These are phyloP conservation scores for Neurospora hispaniola DNA, from an alignment of 495 filamentous ascomycete genomes.

Conservation along the genomic window DNA sequence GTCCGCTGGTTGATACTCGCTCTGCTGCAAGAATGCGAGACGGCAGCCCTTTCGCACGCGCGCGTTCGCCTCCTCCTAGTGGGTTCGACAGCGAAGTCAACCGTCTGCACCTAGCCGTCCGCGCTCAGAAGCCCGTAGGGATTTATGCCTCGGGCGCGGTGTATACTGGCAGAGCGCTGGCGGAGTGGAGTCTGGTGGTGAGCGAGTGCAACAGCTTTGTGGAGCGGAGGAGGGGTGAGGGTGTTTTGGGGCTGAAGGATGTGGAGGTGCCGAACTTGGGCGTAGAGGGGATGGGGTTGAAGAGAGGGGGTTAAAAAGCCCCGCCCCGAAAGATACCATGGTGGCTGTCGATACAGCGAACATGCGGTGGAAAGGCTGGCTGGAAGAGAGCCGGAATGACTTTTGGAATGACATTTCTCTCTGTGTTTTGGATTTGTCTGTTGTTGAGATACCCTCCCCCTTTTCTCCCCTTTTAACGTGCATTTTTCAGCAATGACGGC, in stretches of 20 bases:
- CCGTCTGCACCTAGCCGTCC: conserved; percentile 13
- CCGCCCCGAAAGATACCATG: not conserved
- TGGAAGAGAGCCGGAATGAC: not conserved
- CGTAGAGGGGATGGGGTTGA: conserved; percentile 71
- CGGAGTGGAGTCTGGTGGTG: conserved; percentile 82
- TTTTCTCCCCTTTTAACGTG: not conserved
- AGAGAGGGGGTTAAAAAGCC: conserved; percentile 15
- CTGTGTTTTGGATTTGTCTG: not conserved
- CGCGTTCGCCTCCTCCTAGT: conserved; percentile 3
- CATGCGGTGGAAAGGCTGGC: not conserved
- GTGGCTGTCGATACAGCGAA: not conserved
- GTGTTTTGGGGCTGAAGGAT: conserved; percentile 58
- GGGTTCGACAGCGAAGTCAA: conserved; percentile 6
- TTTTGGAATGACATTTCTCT: not conserved
- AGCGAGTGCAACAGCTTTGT: conserved; percentile 88
- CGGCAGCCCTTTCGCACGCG: not conserved
- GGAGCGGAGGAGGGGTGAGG: conserved; percentile 75
- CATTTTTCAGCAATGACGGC: not conserved
- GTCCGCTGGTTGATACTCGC: not conserved
- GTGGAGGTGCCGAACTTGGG: conserved; percentile 84
- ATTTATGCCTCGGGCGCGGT: conserved; percentile 36
- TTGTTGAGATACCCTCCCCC: not conserved
- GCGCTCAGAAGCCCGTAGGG: conserved; percentile 28
- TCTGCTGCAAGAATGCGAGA: not conserved
- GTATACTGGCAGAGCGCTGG: conserved; percentile 79